Evolutionary conservation across 2,329 filamentous ascomycete species (phyloP).

Genomic region (Metarhizium robertsii): DNA sequence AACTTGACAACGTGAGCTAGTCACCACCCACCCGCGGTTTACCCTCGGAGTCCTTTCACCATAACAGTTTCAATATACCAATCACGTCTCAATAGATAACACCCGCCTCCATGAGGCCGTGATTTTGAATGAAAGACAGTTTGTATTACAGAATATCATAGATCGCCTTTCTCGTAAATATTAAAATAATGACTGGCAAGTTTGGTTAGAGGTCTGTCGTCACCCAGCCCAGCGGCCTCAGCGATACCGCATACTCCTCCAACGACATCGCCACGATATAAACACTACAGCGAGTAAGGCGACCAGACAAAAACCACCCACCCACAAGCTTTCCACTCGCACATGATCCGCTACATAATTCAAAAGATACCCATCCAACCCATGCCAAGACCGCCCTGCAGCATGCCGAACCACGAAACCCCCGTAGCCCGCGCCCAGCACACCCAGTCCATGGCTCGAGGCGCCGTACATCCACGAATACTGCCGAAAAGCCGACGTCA

Average conservation of each 20-base stretch:
- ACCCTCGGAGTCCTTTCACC: too few relatives aligned
- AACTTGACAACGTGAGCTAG: too few relatives aligned
- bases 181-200: too few relatives aligned
- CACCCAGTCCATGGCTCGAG: neutral
- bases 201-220: too few relatives aligned
- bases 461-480: slow-evolving; percentile 10
- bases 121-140: too few relatives aligned
- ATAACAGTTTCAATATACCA: too few relatives aligned
- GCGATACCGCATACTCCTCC: neutral
- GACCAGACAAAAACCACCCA: neutral
- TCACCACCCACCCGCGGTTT: too few relatives aligned
- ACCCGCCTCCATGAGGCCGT: too few relatives aligned
- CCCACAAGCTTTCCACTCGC: neutral
- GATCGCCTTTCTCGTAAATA: too few relatives aligned
- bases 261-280: neutral
- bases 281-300: neutral
- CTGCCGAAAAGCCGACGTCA: slow-evolving; percentile 11
- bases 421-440: slow-evolving; percentile 9
- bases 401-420: slow-evolving; percentile 10
- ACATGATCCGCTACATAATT: slow-evolving; percentile 13
- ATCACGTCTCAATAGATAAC: too few relatives aligned
- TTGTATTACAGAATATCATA: too few relatives aligned
- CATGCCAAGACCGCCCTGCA: slow-evolving; percentile 15
- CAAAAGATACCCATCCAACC: slow-evolving; percentile 10
- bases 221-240: too few relatives aligned